phyloP scores from a whole-genome alignment of 192 early-diverging fungal genomes.

The Backusella circina region DNA sequence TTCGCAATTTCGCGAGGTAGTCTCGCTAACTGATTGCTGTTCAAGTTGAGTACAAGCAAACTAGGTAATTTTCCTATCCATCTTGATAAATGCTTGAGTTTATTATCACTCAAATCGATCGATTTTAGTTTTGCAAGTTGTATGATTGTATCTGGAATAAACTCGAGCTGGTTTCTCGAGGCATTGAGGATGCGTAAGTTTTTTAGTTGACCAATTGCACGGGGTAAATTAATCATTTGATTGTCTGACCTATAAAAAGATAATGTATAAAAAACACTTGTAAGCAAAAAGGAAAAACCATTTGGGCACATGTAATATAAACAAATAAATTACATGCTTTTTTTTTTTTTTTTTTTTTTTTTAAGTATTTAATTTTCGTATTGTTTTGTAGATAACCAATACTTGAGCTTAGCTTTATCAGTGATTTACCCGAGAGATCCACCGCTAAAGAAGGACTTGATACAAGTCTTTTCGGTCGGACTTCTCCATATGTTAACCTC shows the following conservation, averaged over 20 bases:
- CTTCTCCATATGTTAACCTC: constrained; percentile 14
- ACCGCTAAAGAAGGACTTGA: constrained; percentile 24
- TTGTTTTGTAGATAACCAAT: constrained; percentile 61
- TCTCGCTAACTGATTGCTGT: constrained; percentile 54
- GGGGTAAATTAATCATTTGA: constrained; percentile 59
- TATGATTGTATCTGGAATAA: constrained; percentile 67
- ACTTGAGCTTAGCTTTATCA: constrained; percentile 64
- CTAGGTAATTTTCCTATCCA: constrained; percentile 61
- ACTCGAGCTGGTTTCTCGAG: constrained; percentile 57
- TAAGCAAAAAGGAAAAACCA: background rate
- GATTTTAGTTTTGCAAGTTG: constrained; percentile 62
- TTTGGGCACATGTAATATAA: constrained; percentile 1
- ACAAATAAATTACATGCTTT: background rate
- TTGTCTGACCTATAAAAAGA: constrained; percentile 67
- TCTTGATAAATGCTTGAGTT: constrained; percentile 58
- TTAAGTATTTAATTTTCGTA: constrained; percentile 71
- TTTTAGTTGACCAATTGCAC: constrained; percentile 70
- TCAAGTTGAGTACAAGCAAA: constrained; percentile 57
- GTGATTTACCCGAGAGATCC: constrained; percentile 53
- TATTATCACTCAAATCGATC: constrained; percentile 62
- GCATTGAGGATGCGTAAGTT: constrained; percentile 64
- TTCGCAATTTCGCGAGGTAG: constrained; percentile 67
- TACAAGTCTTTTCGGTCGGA: background rate
- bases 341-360: constrained; percentile 25
- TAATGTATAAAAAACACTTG: background rate